Evolutionary conservation across 768 basidiomycete genomes (phyloP).

Genomic region (Suillus subaureus): DNA sequence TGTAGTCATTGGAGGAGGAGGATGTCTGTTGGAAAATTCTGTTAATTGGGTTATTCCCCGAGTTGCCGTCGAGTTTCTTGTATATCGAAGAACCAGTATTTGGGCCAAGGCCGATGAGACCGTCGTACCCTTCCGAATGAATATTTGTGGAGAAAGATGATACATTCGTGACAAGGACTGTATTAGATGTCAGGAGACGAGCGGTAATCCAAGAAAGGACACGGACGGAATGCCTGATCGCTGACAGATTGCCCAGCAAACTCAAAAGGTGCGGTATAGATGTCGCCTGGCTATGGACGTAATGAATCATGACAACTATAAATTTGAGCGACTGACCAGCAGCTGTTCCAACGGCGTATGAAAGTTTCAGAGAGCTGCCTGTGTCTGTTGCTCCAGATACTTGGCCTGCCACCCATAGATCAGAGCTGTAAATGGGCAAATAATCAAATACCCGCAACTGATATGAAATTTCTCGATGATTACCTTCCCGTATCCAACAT

Average conservation of each 20-base stretch:
- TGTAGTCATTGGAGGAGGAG: constrained; percentile 55
- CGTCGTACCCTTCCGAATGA: constrained; percentile 62
- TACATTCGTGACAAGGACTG: constrained; percentile 67
- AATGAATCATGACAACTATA: constrained; percentile 1
- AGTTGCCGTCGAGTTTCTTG: constrained; percentile 49
- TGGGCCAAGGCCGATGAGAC: constrained; percentile 79
- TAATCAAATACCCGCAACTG: constrained; percentile 9
- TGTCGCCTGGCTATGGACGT: constrained; percentile 45
- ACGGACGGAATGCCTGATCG: constrained; percentile 70
- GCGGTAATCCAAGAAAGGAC: background rate
- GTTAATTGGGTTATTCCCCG: constrained; percentile 62
- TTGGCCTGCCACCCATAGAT: constrained; percentile 67
- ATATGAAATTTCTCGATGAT: constrained; percentile 9
- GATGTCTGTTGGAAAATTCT: constrained; percentile 65
- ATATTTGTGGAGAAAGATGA: constrained; percentile 66
- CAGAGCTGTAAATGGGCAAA: constrained; percentile 49
- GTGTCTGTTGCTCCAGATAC: constrained; percentile 55
- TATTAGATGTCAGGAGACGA: constrained; percentile 9
- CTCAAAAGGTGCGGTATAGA: constrained; percentile 52
- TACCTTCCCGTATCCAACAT: constrained; percentile 81
- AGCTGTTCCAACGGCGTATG: constrained; percentile 72
- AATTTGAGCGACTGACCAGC: constrained; percentile 42
- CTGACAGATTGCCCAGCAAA: constrained; percentile 60
- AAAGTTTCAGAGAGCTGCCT: constrained; percentile 55
- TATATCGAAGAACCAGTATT: constrained; percentile 68